Base-by-base conservation (phyloP, 192 early-diverging fungal species). In the Coemansia furcata region DNA sequence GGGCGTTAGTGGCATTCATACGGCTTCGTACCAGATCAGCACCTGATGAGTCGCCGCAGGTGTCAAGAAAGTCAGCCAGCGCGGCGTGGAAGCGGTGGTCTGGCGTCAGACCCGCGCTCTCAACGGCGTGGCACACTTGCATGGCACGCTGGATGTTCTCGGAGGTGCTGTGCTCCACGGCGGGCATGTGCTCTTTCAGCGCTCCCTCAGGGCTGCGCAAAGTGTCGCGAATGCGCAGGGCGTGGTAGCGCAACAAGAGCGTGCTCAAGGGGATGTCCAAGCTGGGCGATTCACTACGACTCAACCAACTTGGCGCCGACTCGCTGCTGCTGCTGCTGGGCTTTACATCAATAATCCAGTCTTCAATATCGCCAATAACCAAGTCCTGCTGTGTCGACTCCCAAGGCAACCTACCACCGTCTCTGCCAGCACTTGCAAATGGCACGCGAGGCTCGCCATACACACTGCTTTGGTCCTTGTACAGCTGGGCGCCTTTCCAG, bases 251-350 rank as follows among this genome's bases (percentile, higher is more conserved):
- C 63, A 79, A 47, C 43, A 79, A 49, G 61, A 79, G 62, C 15
- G 77, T 79, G 63, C 77, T 74, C 40, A 79, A 66, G 0, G 77
- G 77, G 11, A 79, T 66, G 23, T 79, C 77, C 1, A 79, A 19
- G 30, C 37, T 39, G n/a, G 72, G 49, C 15, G 71, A 32, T 4
- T 10, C 49, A 9, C 37, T 36, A 4, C 54, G 37, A 26, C 55
- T 40, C 23, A 58, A 32, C 60, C 19, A 38, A 38, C 38, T 60
- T 10, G 49, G 19, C 58, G 47, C n/a, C 26, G 37, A 43, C 5
- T 32, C 26, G 33, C 46, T 14, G 55, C 29, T 49, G 61, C 38
- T 57, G 55, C 9, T 11, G 57, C 40, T 19, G 63, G 30, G 39
- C 42, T 6, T 32, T 40, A 35, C 21, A 4, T 36, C 52, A 37